Percentiles rank a stretch among this genome's conserved stretches.
phyloP scores from a whole-genome alignment of 1,139 yeast species.

The Geotrichum fermentans region DNA sequence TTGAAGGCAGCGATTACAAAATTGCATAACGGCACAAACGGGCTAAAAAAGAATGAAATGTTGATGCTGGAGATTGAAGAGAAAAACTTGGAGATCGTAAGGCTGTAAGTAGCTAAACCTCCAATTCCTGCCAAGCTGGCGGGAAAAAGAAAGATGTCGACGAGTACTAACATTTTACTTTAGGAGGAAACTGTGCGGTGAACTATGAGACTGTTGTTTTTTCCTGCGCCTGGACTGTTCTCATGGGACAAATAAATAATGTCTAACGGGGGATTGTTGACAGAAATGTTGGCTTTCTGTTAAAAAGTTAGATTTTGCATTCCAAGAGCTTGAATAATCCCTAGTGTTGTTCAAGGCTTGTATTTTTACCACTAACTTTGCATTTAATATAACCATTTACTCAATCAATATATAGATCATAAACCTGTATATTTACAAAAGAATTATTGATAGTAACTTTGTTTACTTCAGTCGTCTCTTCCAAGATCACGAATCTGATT shows the following conservation, averaged over 20 bases:
- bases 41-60: constrained; percentile 18
- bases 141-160: background rate
- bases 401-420: too few species aligned
- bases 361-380: too few species aligned
- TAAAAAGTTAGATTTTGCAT: background rate
- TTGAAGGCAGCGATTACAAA: constrained; percentile 18
- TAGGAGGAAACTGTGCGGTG: constrained; percentile 4
- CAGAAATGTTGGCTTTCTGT: too few species aligned
- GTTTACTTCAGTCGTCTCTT: too few species aligned
- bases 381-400: too few species aligned
- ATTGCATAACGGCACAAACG: constrained; percentile 19
- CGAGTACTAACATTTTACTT: background rate
- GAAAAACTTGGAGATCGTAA: constrained; percentile 18
- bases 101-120: constrained; percentile 6
- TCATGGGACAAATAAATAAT: too few species aligned
- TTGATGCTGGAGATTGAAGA: constrained; percentile 14
- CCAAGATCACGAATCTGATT: too few species aligned
- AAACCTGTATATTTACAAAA: too few species aligned
- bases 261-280: too few species aligned
- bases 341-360: too few species aligned
- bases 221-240: too few species aligned
- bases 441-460: too few species aligned
- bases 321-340: background rate
- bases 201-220: background rate
- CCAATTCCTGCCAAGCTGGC: background rate